These are phyloP conservation scores for Alternaria infectoria DNA, from an alignment of 2,329 filamentous ascomycete genomes.

Conservation along the genomic window DNA sequence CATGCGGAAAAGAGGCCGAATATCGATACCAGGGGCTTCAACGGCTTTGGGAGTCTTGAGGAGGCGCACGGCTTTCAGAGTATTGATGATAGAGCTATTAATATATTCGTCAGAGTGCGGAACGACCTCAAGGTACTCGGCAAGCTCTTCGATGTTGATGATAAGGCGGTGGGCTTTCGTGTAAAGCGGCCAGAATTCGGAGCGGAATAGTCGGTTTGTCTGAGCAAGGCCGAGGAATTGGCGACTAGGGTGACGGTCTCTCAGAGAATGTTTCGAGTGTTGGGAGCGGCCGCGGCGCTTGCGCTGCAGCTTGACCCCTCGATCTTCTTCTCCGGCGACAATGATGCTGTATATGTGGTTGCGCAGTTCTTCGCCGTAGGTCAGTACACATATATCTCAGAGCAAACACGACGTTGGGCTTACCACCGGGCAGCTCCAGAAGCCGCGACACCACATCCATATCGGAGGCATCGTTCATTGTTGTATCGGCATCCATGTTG, in stretches of 20 bases:
- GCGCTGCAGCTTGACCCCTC: neutral
- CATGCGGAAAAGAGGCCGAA: neutral
- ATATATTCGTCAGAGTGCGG: neutral
- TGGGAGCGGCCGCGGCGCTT: neutral
- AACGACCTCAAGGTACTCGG: neutral
- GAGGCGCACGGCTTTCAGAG: neutral
- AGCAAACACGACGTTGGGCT: neutral
- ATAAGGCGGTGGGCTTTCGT: neutral
- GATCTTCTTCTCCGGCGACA: neutral
- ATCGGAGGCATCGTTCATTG: neutral
- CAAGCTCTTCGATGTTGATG: neutral
- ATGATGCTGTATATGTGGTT: neutral
- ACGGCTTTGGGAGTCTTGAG: neutral
- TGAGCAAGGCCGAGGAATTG: neutral
- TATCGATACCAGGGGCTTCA: neutral
- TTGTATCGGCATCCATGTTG: neutral
- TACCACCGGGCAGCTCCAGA: neutral
- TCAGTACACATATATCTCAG: neutral
- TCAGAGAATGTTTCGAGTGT: neutral
- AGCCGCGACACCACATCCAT: neutral
- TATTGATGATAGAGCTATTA: neutral
- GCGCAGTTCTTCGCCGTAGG: neutral
- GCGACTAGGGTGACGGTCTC: neutral
- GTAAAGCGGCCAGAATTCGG: neutral
- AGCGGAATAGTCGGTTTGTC: neutral